A percentile compares a stretch with the other conserved stretches of the same genome.
Conservation (phyloP, 441 rosid species). For the Pelargonium cotyledonis region DNA sequence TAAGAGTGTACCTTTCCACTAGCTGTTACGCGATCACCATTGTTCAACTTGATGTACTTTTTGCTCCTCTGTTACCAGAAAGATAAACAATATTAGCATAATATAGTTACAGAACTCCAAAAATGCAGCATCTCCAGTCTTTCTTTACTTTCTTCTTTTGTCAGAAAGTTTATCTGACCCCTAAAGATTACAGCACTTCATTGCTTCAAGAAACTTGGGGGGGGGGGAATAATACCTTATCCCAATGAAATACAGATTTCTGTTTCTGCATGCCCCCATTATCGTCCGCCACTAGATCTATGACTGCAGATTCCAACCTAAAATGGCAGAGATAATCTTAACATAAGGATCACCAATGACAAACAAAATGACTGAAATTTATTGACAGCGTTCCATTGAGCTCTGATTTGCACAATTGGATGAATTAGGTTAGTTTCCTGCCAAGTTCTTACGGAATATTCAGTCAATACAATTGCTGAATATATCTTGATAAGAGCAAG, state of each 20-base stretch:
- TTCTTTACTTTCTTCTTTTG: neutral
- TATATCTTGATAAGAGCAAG: too few species aligned
- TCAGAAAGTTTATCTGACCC: neutral
- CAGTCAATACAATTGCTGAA: too few species aligned
- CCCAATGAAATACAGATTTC: constrained; percentile 76
- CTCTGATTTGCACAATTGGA: too few species aligned
- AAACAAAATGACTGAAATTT: neutral
- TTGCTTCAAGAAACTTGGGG: neutral
- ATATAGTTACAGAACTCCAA: constrained; percentile 7
- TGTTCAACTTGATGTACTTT: constrained; percentile 85
- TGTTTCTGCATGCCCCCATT: constrained; percentile 71
- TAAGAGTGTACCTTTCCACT: constrained; percentile 76
- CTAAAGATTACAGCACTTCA: neutral
- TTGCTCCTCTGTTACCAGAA: constrained; percentile 69
- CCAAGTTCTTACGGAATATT: too few species aligned
- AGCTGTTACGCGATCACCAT: constrained; percentile 92
- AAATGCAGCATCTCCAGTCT: constrained; percentile 13
- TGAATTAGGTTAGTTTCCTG: too few species aligned
- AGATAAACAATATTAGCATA: constrained; percentile 10
- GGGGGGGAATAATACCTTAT: constrained; percentile 47
- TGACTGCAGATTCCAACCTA: constrained; percentile 84
- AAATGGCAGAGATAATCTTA: neutral
- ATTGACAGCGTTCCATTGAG: neutral
- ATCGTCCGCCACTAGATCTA: constrained; percentile 95
- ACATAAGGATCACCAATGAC: neutral